phyloP scores from a whole-genome alignment of 2,329 filamentous ascomycete species.

The Fusarium nanum region DNA sequence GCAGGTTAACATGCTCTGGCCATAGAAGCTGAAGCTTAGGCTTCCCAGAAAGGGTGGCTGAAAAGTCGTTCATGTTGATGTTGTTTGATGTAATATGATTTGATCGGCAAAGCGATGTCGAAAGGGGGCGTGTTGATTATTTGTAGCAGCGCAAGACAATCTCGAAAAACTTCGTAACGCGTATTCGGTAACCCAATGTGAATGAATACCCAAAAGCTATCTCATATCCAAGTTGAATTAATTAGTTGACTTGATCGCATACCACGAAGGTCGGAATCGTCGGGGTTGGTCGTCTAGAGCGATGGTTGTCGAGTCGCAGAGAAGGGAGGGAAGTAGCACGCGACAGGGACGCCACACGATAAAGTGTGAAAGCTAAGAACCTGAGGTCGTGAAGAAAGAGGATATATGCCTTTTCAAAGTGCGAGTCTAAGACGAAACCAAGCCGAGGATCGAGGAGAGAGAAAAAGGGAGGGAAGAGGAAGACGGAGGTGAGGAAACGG shows the following conservation, averaged over 20 bases:
- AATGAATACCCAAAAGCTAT: constrained; percentile 53
- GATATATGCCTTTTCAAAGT: constrained; percentile 37
- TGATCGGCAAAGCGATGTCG: constrained; percentile 17
- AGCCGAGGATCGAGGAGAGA: constrained; percentile 39
- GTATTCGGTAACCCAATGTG: constrained; percentile 45
- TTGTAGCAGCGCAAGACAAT: constrained; percentile 15
- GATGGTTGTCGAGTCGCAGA: constrained; percentile 40
- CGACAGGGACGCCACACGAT: constrained; percentile 44
- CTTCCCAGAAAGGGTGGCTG: constrained; percentile 54
- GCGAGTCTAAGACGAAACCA: constrained; percentile 37
- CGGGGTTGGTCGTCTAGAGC: constrained; percentile 39
- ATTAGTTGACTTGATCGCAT: constrained; percentile 40
- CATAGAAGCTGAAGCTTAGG: constrained; percentile 56
- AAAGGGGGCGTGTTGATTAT: constrained; percentile 17
- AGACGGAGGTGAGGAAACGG: constrained; percentile 39
- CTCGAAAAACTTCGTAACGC: constrained; percentile 33
- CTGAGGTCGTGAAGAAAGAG: constrained; percentile 26
- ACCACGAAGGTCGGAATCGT: constrained; percentile 34
- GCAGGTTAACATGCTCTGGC: constrained; percentile 56
- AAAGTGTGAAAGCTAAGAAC: constrained; percentile 28
- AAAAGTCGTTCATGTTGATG: constrained; percentile 54
- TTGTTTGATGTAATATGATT: constrained; percentile 14
- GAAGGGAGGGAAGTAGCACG: constrained; percentile 40
- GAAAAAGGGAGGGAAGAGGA: constrained; percentile 24
- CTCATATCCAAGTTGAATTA: constrained; percentile 50